Evolutionary conservation across 192 early-diverging fungal genomes (phyloP).

Genomic region (Borealophlyctis nickersoniae): DNA sequence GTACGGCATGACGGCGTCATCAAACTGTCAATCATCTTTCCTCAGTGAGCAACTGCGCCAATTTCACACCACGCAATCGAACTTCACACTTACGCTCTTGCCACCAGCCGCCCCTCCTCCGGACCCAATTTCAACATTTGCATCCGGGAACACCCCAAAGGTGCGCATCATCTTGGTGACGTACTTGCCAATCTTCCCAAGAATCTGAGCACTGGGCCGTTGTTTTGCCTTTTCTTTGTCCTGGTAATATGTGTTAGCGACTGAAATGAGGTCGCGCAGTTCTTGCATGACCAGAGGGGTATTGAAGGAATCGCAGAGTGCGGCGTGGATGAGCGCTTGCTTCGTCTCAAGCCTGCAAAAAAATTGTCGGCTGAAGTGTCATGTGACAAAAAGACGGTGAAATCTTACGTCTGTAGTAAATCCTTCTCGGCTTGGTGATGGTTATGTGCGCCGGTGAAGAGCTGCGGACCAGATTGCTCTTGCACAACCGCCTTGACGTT

Average conservation of each 20-base stretch:
- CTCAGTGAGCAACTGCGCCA: not conserved
- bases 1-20: constrained; percentile 75
- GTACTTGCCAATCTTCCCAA: constrained; percentile 78
- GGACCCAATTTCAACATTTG: constrained; percentile 63
- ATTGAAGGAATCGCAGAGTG: constrained; percentile 91
- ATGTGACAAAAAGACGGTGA: not conserved
- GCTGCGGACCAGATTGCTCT: constrained; percentile 51
- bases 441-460: constrained; percentile 70
- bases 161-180: constrained; percentile 76
- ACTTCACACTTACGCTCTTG: constrained; percentile 11
- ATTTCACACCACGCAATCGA: not conserved
- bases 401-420: constrained; percentile 54
- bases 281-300: constrained; percentile 78
- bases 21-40: constrained; percentile 26
- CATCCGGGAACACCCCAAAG: constrained; percentile 75
- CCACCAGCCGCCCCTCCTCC: constrained; percentile 7
- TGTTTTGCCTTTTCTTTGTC: constrained; percentile 52
- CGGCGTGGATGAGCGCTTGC: constrained; percentile 72
- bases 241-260: constrained; percentile 72
- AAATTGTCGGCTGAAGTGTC: constrained; percentile 1
- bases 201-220: constrained; percentile 61
- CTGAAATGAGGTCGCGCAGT: constrained; percentile 72
- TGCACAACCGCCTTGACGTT: constrained; percentile 74
- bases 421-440: constrained; percentile 68
- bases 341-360: constrained; percentile 54